Percentiles rank a stretch among this genome's conserved stretches.
These are phyloP conservation scores for Quercus ilex DNA, from an alignment of 306 rosid genomes.

Conservation along the genomic window DNA sequence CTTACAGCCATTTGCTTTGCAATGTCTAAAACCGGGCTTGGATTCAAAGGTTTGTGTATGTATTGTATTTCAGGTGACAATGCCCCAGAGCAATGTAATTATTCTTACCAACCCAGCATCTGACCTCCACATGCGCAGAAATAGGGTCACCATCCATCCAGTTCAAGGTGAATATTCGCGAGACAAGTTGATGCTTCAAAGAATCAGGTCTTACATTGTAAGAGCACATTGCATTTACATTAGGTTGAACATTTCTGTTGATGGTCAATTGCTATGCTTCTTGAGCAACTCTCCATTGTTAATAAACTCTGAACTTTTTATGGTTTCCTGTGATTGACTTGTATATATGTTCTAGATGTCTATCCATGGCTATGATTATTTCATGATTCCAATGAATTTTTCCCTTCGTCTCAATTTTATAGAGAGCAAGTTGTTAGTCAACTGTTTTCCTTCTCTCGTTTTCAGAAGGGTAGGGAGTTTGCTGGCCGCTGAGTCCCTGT, in stretches of 20 bases:
- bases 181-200: constrained; percentile 98
- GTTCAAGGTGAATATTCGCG: constrained; percentile 87
- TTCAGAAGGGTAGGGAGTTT: background rate
- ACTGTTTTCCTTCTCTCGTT: background rate
- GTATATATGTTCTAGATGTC: background rate
- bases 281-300: background rate
- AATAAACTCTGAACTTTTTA: background rate
- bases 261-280: background rate
- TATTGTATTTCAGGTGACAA: constrained; percentile 54
- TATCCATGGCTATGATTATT: background rate
- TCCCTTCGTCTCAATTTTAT: background rate
- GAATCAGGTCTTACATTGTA: constrained; percentile 99
- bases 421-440: background rate
- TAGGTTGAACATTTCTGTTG: constrained; percentile 31
- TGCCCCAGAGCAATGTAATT: constrained; percentile 69
- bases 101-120: constrained; percentile 80
- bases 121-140: constrained; percentile 60
- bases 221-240: constrained; percentile 46
- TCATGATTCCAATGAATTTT: background rate
- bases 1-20: no score
- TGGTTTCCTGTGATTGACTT: background rate
- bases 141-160: constrained; percentile 61
- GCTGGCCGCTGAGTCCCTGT: background rate
- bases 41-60: background rate
- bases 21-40: background rate